Evolutionary conservation across 2,329 filamentous ascomycete species (phyloP).

Genomic region (Fulvia fulva): DNA sequence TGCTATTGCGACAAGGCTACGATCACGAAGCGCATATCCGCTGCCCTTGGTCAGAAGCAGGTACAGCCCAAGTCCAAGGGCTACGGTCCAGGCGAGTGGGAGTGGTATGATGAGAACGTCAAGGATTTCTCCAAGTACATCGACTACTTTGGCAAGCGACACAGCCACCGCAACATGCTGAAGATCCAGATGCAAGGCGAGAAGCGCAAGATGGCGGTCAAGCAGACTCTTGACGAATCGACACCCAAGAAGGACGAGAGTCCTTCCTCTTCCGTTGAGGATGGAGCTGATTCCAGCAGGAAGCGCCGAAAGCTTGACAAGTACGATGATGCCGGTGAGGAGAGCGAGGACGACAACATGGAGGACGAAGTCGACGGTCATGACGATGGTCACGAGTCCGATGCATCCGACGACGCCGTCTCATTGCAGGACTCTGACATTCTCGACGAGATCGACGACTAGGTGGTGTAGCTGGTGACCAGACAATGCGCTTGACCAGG

Average conservation of each 20-base stretch:
- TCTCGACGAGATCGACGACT: conserved; percentile 26
- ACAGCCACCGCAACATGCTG: conserved; percentile 26
- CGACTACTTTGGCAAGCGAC: conserved; percentile 27
- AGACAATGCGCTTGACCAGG: no score
- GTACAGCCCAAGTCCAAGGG: conserved; percentile 24
- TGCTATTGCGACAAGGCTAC: conserved; percentile 34
- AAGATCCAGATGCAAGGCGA: conserved; percentile 24
- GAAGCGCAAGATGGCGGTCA: conserved; percentile 16
- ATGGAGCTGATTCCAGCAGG: conserved; percentile 8
- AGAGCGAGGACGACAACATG: conserved; percentile 8
- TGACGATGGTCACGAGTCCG: conserved; percentile 16
- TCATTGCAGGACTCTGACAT: conserved; percentile 27
- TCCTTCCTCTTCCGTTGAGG: conserved; percentile 1
- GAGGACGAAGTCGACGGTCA: conserved; percentile 11
- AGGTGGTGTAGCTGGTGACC: background rate
- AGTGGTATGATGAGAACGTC: conserved; percentile 28
- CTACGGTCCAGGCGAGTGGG: conserved; percentile 19
- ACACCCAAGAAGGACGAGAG: background rate
- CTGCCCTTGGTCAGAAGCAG: conserved; percentile 35
- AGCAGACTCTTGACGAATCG: conserved; percentile 2
- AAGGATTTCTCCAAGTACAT: conserved; percentile 28
- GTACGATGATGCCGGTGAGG: conserved; percentile 5
- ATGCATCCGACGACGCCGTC: conserved; percentile 21
- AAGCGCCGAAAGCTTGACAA: conserved; percentile 17
- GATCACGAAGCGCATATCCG: conserved; percentile 34